Base-by-base conservation (phyloP, 805 yeast genomes). In the Candida peoriensis region DNA sequence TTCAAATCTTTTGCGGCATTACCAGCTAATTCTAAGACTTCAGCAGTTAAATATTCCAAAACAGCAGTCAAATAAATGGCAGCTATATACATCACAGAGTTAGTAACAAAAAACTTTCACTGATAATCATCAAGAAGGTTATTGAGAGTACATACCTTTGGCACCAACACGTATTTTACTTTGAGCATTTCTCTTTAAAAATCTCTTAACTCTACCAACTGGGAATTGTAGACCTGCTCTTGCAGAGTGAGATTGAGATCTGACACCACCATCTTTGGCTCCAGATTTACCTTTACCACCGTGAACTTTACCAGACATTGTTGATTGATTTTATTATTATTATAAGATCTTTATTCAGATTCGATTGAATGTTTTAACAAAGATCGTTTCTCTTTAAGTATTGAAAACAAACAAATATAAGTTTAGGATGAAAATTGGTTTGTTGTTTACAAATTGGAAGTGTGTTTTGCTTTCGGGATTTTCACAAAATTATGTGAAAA, bases 201-300 rank as follows among this genome's bases (percentile, higher is more conserved):
- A 90, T 70, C 98, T 79, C 76, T 93, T 90, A 52, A 93, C 88
- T 81, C 99, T 87, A 41, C 99, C 99, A 24, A 94, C 97, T 33
- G 99, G 99, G 69, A 93, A 93, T 61, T 83, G 93, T 60, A 88
- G 69, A 18, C 96, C 96, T 19, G 96, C 96, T 62, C 94, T 80
- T 8, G 95, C 95, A 6, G 95, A 85, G 51, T 89, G 95, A 11
- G 96, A 84, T 51, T 83, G 89, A 16, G 90, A 73, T 43, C 75
- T 70, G 36, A 61, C 39, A 18, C 70, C 70, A 32, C 76, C 76
- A 39, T 72, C 83, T 61, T 81, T 82, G 59, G 85, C 85, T 22
- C 95, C 86, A 18, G 94, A 80, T 63, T 89, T 89, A 50, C 97
- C 97, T 68, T 89, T 90, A 58, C 97, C 97, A 49, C 97, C 97